Evolutionary conservation across 306 rosid genomes (phyloP), one percentile per base, ranked within the genome.

Genomic region (Myrica gale): DNA sequence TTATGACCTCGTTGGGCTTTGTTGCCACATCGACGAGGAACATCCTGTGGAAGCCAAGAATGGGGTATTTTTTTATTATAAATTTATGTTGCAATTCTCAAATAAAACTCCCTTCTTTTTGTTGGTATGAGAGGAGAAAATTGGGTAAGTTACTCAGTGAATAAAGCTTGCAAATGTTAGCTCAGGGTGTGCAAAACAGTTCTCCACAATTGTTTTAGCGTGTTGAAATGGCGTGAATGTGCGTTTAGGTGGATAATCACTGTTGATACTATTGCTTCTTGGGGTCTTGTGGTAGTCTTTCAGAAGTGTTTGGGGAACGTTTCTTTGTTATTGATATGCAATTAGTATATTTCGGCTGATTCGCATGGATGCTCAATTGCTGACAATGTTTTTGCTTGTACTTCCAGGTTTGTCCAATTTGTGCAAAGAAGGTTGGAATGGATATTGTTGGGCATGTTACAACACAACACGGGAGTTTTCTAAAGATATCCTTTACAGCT

Each of bases 21-120:
- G 97, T 65, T 89, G 94, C 69, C 97, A 91, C 87, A 88, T 91
- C 87, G 94, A 91, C 37, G 94, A 86, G 82, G 90, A 91, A 19
- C 97, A 91, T 77, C 91, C 91, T 15, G 58, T 86, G 43, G 90
- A 91, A 79, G 92, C 90, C 16, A 88, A 77, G 73, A 87, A 83
- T 47, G 97, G 97, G 94, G 97, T 89, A 84, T 53, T 41, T 5
- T 2, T 69, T 62, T 61, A 16, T 3, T 26, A 39, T 76, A 3
- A 23, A 20, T 43, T 54, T 71, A 15, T 32, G 6, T 32, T 0
- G 7, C 50, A 13, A 7, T 37, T 5, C 5, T 52, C 44, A 1
- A 5, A 7, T 32, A n/a, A 52, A 12, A 13, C 4, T 21, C 23
- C 23, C 12, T 37, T 70, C 3, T 70, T 52, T 4, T 12, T 52